These are phyloP conservation scores for Skeletonema costatum DNA, from an alignment of 108 stramenopile genomes.

Conservation along the genomic window DNA sequence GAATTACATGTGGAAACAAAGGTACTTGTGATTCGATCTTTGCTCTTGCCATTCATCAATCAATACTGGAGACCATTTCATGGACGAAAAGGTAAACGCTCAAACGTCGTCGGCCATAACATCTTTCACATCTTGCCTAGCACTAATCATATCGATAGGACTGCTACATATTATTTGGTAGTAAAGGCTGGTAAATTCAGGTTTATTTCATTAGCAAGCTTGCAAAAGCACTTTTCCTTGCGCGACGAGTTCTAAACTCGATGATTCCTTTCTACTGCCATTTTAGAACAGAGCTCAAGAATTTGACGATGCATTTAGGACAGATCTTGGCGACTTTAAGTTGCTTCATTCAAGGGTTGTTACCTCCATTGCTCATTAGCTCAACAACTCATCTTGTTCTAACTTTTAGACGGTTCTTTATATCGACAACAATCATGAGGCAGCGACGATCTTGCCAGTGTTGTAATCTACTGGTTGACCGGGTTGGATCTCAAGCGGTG, in stretches of 20 bases:
- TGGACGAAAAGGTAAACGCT: not conserved
- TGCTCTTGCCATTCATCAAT: conserved; percentile 39
- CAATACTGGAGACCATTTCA: conserved; percentile 41
- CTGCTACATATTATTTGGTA: not conserved
- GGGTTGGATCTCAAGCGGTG: conserved; percentile 55
- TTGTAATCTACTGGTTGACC: conserved; percentile 50
- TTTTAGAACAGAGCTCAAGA: not conserved
- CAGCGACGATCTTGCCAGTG: conserved; percentile 19
- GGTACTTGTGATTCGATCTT: conserved; percentile 41
- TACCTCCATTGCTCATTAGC: not conserved
- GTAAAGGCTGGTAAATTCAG: not conserved
- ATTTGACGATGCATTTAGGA: not conserved
- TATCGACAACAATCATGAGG: conserved; percentile 1
- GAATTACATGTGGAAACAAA: conserved; percentile 30
- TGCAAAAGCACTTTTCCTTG: not conserved
- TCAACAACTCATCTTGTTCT: not conserved
- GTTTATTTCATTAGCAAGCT: not conserved
- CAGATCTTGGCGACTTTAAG: not conserved
- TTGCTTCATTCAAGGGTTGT: conserved; percentile 3
- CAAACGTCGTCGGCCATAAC: not conserved
- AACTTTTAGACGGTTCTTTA: not conserved
- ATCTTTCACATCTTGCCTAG: not conserved
- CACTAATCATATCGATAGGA: not conserved
- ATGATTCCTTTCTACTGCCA: not conserved
- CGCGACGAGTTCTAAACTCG: not conserved